Evolutionary conservation across 108 stramenopile genomes (phyloP).

Genomic region (Phaeodactylum tricornutum): DNA sequence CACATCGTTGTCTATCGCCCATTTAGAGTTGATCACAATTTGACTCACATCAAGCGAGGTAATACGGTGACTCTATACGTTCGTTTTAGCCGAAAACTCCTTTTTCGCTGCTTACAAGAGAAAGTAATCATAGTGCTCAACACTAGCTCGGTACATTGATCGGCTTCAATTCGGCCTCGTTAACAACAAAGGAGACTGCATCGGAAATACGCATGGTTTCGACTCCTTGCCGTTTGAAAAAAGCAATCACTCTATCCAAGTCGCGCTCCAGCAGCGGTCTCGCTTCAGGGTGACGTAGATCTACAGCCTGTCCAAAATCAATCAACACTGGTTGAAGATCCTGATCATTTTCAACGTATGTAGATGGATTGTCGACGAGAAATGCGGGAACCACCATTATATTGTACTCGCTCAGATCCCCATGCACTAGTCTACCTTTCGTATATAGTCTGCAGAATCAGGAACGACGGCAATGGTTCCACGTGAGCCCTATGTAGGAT

Average conservation of each 20-base stretch:
- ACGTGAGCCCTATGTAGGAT: too few relatives aligned
- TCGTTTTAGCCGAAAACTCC: too few relatives aligned
- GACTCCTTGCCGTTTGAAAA: constrained; percentile 50
- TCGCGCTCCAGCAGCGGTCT: constrained; percentile 38
- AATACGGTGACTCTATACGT: too few relatives aligned
- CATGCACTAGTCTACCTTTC: constrained; percentile 59
- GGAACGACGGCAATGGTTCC: neutral
- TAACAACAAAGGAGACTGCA: constrained; percentile 22
- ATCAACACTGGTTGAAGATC: constrained; percentile 60
- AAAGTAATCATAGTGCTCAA: too few relatives aligned
- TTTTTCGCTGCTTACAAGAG: too few relatives aligned
- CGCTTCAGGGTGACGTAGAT: constrained; percentile 45
- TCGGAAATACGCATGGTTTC: constrained; percentile 29
- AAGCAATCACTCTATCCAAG: constrained; percentile 35
- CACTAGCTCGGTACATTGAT: too few relatives aligned
- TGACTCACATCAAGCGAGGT: too few relatives aligned
- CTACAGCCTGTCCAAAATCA: constrained; percentile 80
- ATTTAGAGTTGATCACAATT: too few relatives aligned
- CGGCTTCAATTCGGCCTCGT: too few relatives aligned
- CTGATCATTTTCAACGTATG: constrained; percentile 13
- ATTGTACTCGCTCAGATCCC: constrained; percentile 76
- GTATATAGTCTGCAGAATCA: constrained; percentile 27
- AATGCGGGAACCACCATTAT: constrained; percentile 49
- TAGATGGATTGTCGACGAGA: constrained; percentile 16
- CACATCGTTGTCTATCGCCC: too few relatives aligned